A percentile compares a stretch with the other conserved stretches of the same genome.
Evolutionary conservation across 148 eudicot species (phyloP).

Genomic region (Suaeda aralocaspica): DNA sequence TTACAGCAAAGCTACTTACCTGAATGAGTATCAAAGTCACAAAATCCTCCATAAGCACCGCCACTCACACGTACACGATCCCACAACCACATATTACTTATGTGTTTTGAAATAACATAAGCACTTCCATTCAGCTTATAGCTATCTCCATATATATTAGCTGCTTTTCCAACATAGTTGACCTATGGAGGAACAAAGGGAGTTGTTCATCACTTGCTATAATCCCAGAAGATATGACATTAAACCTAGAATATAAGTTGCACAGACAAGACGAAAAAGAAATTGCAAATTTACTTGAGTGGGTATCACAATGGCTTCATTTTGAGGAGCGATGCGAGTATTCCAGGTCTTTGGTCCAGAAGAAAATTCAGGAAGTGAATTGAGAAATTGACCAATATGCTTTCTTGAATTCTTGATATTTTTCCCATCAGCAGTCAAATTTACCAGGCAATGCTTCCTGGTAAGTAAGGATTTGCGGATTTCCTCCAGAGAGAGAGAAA

Average conservation of each 20-base stretch:
- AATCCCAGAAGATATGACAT: background rate
- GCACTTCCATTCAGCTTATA: constrained; percentile 91
- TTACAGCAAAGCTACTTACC: constrained; percentile 36
- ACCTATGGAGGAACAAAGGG: constrained; percentile 44
- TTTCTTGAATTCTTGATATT: constrained; percentile 60
- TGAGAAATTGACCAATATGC: constrained; percentile 69
- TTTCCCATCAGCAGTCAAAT: constrained; percentile 89
- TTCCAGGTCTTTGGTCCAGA: constrained; percentile 55
- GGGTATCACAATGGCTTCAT: constrained; percentile 94
- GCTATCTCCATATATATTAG: constrained; percentile 75
- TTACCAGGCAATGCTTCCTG: constrained; percentile 73
- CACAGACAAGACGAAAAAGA: background rate
- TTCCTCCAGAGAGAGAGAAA: constrained; percentile 84
- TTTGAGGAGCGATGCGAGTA: constrained; percentile 55
- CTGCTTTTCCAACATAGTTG: constrained; percentile 98
- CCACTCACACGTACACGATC: constrained; percentile 99
- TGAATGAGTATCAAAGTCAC: constrained; percentile 92
- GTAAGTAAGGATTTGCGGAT: constrained; percentile 72
- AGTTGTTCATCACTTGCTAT: background rate
- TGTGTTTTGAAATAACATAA: constrained; percentile 78
- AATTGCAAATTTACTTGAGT: constrained; percentile 66
- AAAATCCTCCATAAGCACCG: constrained; percentile 99
- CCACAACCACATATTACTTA: constrained; percentile 97
- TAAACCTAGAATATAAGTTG: background rate
- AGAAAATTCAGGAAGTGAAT: constrained; percentile 61